phyloP scores from a whole-genome alignment of 441 rosid genomes.

The Arabidopsis hybrid region DNA sequence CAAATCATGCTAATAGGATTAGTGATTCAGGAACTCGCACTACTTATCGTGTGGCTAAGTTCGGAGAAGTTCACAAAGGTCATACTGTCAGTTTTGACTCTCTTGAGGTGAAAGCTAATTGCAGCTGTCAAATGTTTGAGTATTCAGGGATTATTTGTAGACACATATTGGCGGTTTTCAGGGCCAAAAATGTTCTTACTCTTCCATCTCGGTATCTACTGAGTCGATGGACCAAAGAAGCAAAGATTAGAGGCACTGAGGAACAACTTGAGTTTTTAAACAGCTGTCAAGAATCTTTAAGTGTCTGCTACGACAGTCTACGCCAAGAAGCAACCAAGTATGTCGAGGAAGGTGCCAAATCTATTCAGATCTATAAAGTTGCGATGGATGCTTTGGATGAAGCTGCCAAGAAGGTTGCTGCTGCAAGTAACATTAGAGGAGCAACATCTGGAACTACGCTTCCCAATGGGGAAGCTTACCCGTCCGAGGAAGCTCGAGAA shows the following conservation, averaged over 20 bases:
- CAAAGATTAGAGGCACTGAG: slow-evolving; percentile 53
- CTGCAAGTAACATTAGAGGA: slow-evolving; percentile 59
- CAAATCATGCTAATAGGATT: slow-evolving; percentile 63
- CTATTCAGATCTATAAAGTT: slow-evolving; percentile 63
- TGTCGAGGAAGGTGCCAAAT: slow-evolving; percentile 86
- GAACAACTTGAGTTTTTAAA: slow-evolving; percentile 54
- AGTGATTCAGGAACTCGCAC: slow-evolving; percentile 57
- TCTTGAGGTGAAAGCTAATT: slow-evolving; percentile 70
- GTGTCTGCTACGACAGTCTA: slow-evolving; percentile 57
- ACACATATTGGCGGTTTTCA: slow-evolving; percentile 76
- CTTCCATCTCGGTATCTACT: slow-evolving; percentile 71
- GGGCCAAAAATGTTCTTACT: slow-evolving; percentile 73
- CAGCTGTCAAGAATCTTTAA: slow-evolving; percentile 50
- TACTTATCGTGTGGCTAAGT: slow-evolving; percentile 66
- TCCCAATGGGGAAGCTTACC: slow-evolving; percentile 52
- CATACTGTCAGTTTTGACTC: slow-evolving; percentile 66
- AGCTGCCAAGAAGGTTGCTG: slow-evolving; percentile 66
- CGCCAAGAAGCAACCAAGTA: slow-evolving; percentile 77
- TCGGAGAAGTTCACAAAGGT: slow-evolving; percentile 65
- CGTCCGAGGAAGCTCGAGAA: slow-evolving; percentile 51
- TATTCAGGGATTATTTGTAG: slow-evolving; percentile 77
- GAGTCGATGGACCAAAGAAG: slow-evolving; percentile 82
- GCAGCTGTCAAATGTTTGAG: slow-evolving; percentile 88
- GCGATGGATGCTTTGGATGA: slow-evolving; percentile 70
- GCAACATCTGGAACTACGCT: slow-evolving; percentile 34